phyloP scores from a whole-genome alignment of 2,329 filamentous ascomycete genomes.

The Fusarium brachygibbosum region DNA sequence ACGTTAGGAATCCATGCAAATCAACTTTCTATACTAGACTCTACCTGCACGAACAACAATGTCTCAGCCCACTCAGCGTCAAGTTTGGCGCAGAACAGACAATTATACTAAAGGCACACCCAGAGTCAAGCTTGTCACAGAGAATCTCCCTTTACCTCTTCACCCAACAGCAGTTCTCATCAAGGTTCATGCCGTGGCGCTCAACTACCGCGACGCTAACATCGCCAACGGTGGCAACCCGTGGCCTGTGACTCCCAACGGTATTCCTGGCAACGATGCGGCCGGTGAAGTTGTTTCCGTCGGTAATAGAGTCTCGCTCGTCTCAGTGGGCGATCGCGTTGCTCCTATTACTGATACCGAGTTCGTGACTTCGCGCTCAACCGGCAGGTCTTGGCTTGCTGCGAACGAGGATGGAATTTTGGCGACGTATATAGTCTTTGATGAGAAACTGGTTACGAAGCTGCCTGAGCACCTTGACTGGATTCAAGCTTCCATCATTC shows the following conservation, averaged over 20 bases:
- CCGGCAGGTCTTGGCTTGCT: constrained; percentile 58
- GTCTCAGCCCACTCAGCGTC: constrained; percentile 36
- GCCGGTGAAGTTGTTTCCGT: constrained; percentile 57
- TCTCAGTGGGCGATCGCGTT: constrained; percentile 55
- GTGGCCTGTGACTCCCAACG: constrained; percentile 55
- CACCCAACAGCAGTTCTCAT: constrained; percentile 50
- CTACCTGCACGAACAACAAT: neutral
- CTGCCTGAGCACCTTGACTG: constrained; percentile 56
- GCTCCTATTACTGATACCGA: constrained; percentile 57
- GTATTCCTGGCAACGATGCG: constrained; percentile 56
- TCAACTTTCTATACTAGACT: neutral
- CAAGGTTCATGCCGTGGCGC: constrained; percentile 52
- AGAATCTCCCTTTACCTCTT: constrained; percentile 51
- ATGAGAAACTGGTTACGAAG: constrained; percentile 54
- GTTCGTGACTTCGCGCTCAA: constrained; percentile 56
- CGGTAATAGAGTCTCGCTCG: constrained; percentile 52
- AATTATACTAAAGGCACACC: constrained; percentile 49
- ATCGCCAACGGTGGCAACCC: constrained; percentile 58
- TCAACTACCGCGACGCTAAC: constrained; percentile 55
- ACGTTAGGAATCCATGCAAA: too few species aligned
- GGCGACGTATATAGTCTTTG: constrained; percentile 58
- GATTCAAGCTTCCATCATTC: constrained; percentile 54
- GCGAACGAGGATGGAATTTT: constrained; percentile 60
- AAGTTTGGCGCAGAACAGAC: constrained; percentile 49
- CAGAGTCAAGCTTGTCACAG: constrained; percentile 53